Percentiles rank a stretch among this genome's conserved stretches.
Conservation (phyloP, 768 basidiomycete genomes). For the Antrodiella citrinella region DNA sequence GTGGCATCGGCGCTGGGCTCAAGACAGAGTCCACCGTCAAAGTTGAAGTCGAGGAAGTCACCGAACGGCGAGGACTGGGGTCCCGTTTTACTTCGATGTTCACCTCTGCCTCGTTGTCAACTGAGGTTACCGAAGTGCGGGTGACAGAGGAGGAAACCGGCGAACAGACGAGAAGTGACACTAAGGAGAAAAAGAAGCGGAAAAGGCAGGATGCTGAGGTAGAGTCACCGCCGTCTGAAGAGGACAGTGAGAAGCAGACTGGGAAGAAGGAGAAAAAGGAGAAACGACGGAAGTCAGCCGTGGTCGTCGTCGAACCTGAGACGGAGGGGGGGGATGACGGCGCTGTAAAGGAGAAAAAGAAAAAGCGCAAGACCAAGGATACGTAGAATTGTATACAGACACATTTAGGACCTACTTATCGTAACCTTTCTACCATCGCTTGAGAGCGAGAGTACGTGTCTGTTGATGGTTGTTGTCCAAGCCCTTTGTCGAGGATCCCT, state of each 20-base stretch:
- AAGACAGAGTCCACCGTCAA: conserved; percentile 10
- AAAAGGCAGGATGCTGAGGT: neutral
- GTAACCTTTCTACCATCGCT: no score
- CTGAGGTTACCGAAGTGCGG: conserved; percentile 8
- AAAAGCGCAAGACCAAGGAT: neutral
- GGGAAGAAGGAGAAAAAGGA: conserved; percentile 1
- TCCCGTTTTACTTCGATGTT: conserved; percentile 21
- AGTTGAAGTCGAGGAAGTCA: conserved; percentile 5
- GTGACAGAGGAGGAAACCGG: neutral
- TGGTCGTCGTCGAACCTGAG: neutral
- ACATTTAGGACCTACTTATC: no score
- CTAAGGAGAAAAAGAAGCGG: conserved; percentile 21
- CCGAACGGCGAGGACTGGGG: conserved; percentile 13
- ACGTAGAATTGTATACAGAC: no score
- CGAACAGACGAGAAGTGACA: conserved; percentile 14
- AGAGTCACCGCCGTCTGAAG: neutral
- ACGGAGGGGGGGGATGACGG: neutral
- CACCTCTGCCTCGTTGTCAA: conserved; percentile 7
- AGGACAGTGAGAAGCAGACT: neutral
- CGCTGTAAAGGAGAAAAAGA: neutral
- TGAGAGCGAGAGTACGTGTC: no score
- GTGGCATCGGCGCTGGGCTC: conserved; percentile 7
- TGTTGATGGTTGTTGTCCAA: no score
- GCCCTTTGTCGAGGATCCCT: no score
- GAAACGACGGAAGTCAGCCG: neutral